A percentile compares a stretch with the other conserved stretches of the same genome.
Conservation (phyloP, 768 basidiomycete species). For the Dioszegia aurantiaca region DNA sequence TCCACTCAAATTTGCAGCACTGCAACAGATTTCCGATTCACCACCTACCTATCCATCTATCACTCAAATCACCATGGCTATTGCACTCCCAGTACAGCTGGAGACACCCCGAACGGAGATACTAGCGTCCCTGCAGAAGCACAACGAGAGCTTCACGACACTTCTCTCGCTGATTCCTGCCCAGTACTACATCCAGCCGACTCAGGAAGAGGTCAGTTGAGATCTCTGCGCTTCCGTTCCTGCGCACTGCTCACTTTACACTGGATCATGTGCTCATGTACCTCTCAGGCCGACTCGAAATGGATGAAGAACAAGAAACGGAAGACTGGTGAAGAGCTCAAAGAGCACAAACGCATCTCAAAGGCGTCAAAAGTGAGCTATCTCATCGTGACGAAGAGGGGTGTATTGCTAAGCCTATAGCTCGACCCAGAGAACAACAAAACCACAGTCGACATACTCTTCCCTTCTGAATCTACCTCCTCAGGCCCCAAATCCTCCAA, state of each 20-base stretch:
- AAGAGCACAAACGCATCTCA: constrained; percentile 84
- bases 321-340: constrained; percentile 76
- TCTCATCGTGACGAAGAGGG: neutral
- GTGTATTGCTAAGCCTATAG: constrained; percentile 54
- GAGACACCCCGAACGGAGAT: constrained; percentile 29
- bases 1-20: neutral
- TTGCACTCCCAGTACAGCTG: too few species aligned
- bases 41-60: neutral
- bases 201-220: constrained; percentile 67
- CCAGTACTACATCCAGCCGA: constrained; percentile 74
- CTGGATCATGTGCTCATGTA: neutral
- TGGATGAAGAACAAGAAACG: constrained; percentile 74
- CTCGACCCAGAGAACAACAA: constrained; percentile 91
- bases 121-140: constrained; percentile 61
- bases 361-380: constrained; percentile 74
- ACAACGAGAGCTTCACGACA: constrained; percentile 81
- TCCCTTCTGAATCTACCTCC: constrained; percentile 13
- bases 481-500: constrained; percentile 30
- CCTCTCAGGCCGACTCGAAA: constrained; percentile 44
- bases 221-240: neutral
- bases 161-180: constrained; percentile 82
- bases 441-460: constrained; percentile 64
- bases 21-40: too few species aligned
- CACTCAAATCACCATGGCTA: too few species aligned
- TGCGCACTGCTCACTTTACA: too few species aligned